Base-by-base conservation (phyloP, 2,329 filamentous ascomycete species). In the Nigrospora sphaerica region DNA sequence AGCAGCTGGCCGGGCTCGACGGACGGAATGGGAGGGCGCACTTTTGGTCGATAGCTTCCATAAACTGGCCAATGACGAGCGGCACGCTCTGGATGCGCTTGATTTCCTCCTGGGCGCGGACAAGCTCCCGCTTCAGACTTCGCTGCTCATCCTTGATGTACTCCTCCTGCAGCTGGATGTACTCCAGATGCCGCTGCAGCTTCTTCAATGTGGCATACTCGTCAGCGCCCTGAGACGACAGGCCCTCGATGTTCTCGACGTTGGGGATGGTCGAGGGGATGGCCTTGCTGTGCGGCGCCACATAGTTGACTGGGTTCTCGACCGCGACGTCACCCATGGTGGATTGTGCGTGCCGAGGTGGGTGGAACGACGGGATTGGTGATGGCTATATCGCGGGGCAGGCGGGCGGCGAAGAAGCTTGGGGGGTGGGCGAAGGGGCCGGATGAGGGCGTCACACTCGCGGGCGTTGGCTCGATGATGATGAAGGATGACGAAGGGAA, bases 111-210 rank as follows among this genome's bases (percentile, higher is more conserved):
- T 98, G 93, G 57, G 93, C 93, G 58, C 93, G 84, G 46, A 98
- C 92, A 44, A 98, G 80, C 75, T 98, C 93, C 58, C 93, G 83
- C 78, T 98, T 98, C 67, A 98, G 71, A 71, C 90, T 96, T 74
- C 88, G 85, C 74, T 98, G 93, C 77, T 98, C 93, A 81, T 98
- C 93, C 75, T 98, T 98, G 82, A 98, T 98, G 71, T 98, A 98
- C 68, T 98, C 93, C 71, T 98, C 93, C 73, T 98, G 93, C 59
- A 98, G 79, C 70, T 96, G 89, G 66, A 97, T 95, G 69, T 95
- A 97, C 83, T 98, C 93, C 58, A 97, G 74, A 74, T 97, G 91
- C 65, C 92, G 80, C 71, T 98, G 92, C 54, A 97, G 81, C 75
- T 95, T 93, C 78, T 98, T 98, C 68, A 97, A 78, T 36, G 85